Percentiles rank a stretch among this genome's conserved stretches.
Conservation (phyloP, 2,329 filamentous ascomycete genomes). For the Penicillium sp. region DNA sequence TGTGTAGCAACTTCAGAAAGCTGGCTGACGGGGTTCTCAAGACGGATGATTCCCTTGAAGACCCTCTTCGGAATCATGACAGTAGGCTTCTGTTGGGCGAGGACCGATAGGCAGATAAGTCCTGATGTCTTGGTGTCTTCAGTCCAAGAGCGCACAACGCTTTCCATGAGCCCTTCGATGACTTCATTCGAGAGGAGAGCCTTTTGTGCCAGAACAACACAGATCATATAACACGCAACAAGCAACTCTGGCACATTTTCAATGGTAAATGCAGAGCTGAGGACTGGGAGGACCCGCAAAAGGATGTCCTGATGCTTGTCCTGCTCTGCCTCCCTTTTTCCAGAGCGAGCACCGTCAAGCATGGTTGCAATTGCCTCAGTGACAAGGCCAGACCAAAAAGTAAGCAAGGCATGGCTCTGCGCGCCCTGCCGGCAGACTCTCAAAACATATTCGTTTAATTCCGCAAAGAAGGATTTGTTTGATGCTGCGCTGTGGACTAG, state of each 20-base stretch:
- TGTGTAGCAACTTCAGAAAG: slow-evolving; percentile 37
- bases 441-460: slow-evolving; percentile 77
- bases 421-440: slow-evolving; percentile 70
- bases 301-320: slow-evolving; percentile 79
- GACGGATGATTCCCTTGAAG: slow-evolving; percentile 53
- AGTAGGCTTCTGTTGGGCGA: slow-evolving; percentile 76
- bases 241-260: slow-evolving; percentile 76
- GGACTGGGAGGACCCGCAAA: slow-evolving; percentile 65
- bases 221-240: slow-evolving; percentile 87
- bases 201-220: slow-evolving; percentile 82
- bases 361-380: slow-evolving; percentile 83
- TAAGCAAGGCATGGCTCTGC: slow-evolving; percentile 74
- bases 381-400: slow-evolving; percentile 88
- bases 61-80: slow-evolving; percentile 70
- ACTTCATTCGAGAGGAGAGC: slow-evolving; percentile 75
- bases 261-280: slow-evolving; percentile 77
- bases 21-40: slow-evolving; percentile 34
- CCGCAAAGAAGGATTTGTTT: slow-evolving; percentile 72
- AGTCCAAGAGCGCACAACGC: slow-evolving; percentile 76
- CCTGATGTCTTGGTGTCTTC: slow-evolving; percentile 71
- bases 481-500: slow-evolving; percentile 82
- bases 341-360: slow-evolving; percentile 74
- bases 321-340: slow-evolving; percentile 71
- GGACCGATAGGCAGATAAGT: slow-evolving; percentile 75
- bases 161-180: slow-evolving; percentile 87